Conservation (phyloP, 805 yeast species). For the Saccharomycopsis amapae region DNA sequence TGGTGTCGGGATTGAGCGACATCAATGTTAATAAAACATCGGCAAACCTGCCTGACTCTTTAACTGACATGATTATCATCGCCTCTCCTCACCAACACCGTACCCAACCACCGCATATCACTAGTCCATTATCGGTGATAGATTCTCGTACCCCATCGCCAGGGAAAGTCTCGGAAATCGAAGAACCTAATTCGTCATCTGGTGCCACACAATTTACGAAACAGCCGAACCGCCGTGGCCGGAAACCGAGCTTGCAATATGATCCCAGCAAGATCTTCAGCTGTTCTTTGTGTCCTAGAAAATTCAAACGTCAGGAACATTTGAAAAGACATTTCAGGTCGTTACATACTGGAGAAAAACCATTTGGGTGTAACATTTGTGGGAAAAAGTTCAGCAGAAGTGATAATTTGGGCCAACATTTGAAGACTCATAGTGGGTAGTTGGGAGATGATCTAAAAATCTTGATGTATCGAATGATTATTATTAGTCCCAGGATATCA, state of each 20-base stretch:
- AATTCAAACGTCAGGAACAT: slow-evolving; percentile 72
- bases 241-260: slow-evolving; percentile 55
- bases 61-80: too few relatives aligned
- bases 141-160: too few relatives aligned
- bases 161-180: too few relatives aligned
- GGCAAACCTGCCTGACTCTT: too few relatives aligned
- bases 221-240: slow-evolving; percentile 45
- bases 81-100: too few relatives aligned
- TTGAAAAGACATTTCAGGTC: slow-evolving; percentile 68
- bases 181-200: too few relatives aligned
- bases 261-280: slow-evolving; percentile 53
- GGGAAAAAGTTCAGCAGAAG: slow-evolving; percentile 58
- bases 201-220: slow-evolving; percentile 5
- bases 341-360: slow-evolving; percentile 66
- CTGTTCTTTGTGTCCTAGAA: slow-evolving; percentile 57
- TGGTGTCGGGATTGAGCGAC: too few relatives aligned
- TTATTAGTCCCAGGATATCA: not conserved
- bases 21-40: too few relatives aligned
- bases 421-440: slow-evolving; percentile 41
- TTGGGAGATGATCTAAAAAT: not conserved
- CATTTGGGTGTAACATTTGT: slow-evolving; percentile 55
- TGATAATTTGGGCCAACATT: slow-evolving; percentile 61
- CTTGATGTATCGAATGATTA: not conserved
- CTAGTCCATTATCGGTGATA: too few relatives aligned
- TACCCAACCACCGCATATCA: too few relatives aligned